Base-by-base conservation (phyloP, 495 filamentous ascomycete genomes). In the Lichenothelia convexa region DNA sequence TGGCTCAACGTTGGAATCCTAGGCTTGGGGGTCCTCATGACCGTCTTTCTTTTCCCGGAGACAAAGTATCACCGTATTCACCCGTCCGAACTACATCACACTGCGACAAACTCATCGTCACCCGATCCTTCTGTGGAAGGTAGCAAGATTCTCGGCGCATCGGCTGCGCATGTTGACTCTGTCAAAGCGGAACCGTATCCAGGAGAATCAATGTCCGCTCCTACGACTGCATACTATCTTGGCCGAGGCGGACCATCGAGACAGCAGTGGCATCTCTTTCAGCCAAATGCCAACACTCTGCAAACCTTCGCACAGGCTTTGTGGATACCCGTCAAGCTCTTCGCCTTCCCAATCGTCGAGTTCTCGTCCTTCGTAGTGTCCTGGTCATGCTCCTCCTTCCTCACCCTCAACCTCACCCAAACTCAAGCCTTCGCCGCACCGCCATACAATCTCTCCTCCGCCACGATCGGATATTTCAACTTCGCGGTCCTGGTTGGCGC, bases 371-470 rank as follows among this genome's bases (percentile, higher is more conserved):
- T 76, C 46, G 56, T 71, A 21, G 68, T 73, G 24, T 67, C 66
- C 11, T 76, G 70, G 67, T 62, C 62, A 17, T 72, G 68, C 27
- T 65, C 65, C 43, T 63, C 56, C 15, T 68, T 75, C 45, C 56
- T 77, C 40, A 69, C 71, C 15, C 54, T 76, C 44, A 77, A 78
- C 45, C 57, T 79, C 18, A 78, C 73, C 18, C 64, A 77, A 45
- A 60, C 61, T 16, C 71, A 73, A 44, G 68, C 64, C 1, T 71
- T 74, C 36, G 65, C 61, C 21, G 65, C 63, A 2, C 71, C 72
- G 6, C 71, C 73, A 0, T 71, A 73, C 45, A 63, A 67, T 34
- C 62, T 70, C 44, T 64, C 57, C 33, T 54, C 59, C 16, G 53
- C 67, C 32, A 48, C 61, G 5, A 68, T 76, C 27, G 74, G 63